These are phyloP conservation scores for Penicillium aurantiogriseum DNA, from an alignment of 2,329 filamentous ascomycete species.

Conservation along the genomic window DNA sequence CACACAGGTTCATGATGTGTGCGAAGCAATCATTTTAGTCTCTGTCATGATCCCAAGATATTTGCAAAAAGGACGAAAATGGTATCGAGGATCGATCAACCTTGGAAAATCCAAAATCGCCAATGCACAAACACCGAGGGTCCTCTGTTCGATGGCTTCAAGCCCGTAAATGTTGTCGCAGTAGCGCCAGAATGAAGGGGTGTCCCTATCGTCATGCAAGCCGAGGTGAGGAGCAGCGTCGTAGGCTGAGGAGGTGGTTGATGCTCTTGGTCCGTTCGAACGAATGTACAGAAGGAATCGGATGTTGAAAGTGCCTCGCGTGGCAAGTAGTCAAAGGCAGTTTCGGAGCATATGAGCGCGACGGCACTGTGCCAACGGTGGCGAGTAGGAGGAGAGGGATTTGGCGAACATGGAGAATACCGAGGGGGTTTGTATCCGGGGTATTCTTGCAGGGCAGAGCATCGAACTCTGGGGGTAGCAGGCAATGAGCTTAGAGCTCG, in stretches of 20 bases:
- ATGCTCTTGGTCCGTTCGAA: slow-evolving; percentile 16
- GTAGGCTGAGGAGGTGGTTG: slow-evolving; percentile 5
- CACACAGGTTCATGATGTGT: slow-evolving; percentile 30
- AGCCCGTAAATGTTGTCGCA: slow-evolving; percentile 29
- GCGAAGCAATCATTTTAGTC: slow-evolving; percentile 28
- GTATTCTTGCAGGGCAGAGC: slow-evolving; percentile 33
- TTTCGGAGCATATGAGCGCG: slow-evolving; percentile 17
- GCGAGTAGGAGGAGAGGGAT: slow-evolving; percentile 16
- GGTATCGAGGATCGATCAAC: slow-evolving; percentile 11
- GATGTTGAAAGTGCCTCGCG: slow-evolving; percentile 7
- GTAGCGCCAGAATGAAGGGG: slow-evolving; percentile 16
- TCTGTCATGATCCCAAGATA: slow-evolving; percentile 27
- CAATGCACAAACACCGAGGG: slow-evolving; percentile 18
- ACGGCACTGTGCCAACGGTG: slow-evolving; percentile 17
- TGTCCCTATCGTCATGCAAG: slow-evolving; percentile 17
- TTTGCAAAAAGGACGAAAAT: slow-evolving; percentile 22
- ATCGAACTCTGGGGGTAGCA: slow-evolving; percentile 26
- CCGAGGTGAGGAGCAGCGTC: slow-evolving; percentile 15
- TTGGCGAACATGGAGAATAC: slow-evolving; percentile 25
- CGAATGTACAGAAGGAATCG: slow-evolving; percentile 14
- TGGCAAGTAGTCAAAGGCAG: slow-evolving; percentile 7
- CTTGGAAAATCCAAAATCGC: slow-evolving; percentile 14
- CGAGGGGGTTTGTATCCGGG: slow-evolving; percentile 21
- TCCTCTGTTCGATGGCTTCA: slow-evolving; percentile 30
- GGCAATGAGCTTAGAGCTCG: slow-evolving; percentile 68